Base-by-base conservation (phyloP, 169 alveolate species). In the Cryptosporidium canis region DNA sequence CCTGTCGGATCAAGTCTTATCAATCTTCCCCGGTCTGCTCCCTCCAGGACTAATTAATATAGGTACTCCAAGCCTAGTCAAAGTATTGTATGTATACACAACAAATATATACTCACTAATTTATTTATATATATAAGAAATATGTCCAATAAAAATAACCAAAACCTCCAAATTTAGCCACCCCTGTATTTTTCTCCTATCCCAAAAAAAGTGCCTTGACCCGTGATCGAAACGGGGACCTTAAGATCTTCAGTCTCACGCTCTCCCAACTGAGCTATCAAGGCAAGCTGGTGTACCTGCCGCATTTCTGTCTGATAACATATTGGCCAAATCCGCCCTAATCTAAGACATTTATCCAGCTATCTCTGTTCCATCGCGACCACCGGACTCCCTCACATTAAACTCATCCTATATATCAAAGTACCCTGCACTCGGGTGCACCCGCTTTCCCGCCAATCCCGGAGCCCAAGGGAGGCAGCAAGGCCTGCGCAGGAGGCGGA, bases 161-260 rank as follows among this genome's bases (percentile, higher is more conserved):
- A 47, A 2, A 7, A 47, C n/a, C 9, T 3, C 16, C 6, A 51
- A 18, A 4, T 6, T 51, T 51, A 21, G 24, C 63, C 18, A 18
- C 24, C 24, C 11, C 16, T 16, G 24, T 21, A 48, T n/a, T n/a
- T 12, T 48, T 8, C 21, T 18, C 53, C 16, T 27, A 11, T 24
- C 33, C 37, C n/a, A 4, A 43, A 91, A 93, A 90, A 90, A 82
- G 70, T 97, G 99, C 98, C 98, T 94, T 93, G 97, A 95, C 98
- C 98, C 96, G 98, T 98, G 98, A 96, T 97, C 98, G 99, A 97
- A 96, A 98, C 99, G 94, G 98, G 98, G 99, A 96, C 99, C 98
- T 96, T 95, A 94, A 97, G 99, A 97, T 95, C 99, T 97, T 97
- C 99, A 97, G 98, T 97, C 99, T 97, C 95, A 96, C 98, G 99